These are phyloP conservation scores for Lipomyces chichibuensis DNA, from an alignment of 805 yeast genomes.

Conservation along the genomic window DNA sequence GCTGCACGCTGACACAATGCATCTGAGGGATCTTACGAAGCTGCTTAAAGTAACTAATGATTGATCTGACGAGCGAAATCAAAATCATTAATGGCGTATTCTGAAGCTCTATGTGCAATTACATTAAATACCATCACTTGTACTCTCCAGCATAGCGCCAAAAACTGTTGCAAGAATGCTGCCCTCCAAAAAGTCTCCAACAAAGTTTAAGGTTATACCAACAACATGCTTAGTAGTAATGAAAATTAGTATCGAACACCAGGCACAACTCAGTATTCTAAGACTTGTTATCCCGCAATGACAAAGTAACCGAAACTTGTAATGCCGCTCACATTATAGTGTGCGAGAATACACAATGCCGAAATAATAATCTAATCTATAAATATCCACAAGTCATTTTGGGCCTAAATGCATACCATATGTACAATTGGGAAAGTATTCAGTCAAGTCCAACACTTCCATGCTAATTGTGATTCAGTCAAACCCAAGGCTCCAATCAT, in stretches of 20 bases:
- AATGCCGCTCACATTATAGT: neutral
- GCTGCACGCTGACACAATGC: too few relatives aligned
- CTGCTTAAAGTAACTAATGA: too few relatives aligned
- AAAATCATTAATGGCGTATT: too few relatives aligned
- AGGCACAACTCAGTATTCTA: neutral
- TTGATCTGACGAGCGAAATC: too few relatives aligned
- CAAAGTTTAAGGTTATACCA: neutral
- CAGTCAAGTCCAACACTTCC: neutral
- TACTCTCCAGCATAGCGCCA: neutral
- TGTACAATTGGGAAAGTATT: neutral
- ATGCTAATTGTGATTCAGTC: neutral
- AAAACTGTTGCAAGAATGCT: neutral
- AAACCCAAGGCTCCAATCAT: neutral
- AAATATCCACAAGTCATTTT: neutral
- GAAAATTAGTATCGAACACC: neutral
- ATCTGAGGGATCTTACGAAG: too few relatives aligned
- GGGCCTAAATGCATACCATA: neutral
- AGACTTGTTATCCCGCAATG: neutral
- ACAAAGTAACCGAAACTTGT: neutral
- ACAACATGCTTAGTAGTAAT: neutral
- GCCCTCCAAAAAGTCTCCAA: neutral
- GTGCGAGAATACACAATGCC: neutral
- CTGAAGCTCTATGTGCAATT: too few relatives aligned
- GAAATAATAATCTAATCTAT: neutral
- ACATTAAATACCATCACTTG: too few relatives aligned